Base-by-base conservation (phyloP, 2,329 filamentous ascomycete species). In the Alternaria atra region DNA sequence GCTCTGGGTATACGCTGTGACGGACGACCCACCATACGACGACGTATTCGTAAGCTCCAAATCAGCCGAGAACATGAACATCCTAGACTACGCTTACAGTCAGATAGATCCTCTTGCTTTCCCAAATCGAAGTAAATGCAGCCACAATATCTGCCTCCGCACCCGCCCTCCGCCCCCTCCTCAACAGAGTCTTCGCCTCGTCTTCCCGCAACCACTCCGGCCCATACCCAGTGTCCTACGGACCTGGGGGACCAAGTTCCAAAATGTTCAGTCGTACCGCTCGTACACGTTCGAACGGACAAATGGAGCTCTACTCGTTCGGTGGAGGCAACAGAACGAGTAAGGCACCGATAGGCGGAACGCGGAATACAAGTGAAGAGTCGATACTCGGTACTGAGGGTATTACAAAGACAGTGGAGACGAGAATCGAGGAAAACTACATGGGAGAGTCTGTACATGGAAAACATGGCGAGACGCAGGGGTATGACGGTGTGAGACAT, bases 91-190 rank as follows among this genome's bases (percentile, higher is more conserved):
- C 20, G 20, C 20, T 46, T 29, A 42, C 8, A 25, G 12, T 29
- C 4, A 23, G 27, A 29, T 53, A 71, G 65, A 66, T 72, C 30
- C 65, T 71, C 20, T 57, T 81, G n/a, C 81, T 80, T 76, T 78
- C 77, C 61, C 76, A 77, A 58, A 73, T 81, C 51, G 80, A 82
- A 61, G 73, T 81, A n/a, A 78, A 78, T 58, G 66, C 80, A 17
- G 80, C 79, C 5, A 80, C 81, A 50, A 68, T 80, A 2, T 79
- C 80, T 6, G 76, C 80, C 3, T 80, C 75, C 1, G 68, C 80
- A 0, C 79, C 79, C 4, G 70, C 78, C 1, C 72, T 82, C 17
- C 73, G 74, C 6, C 78, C 79, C 2, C 67, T 80, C 20, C 74
- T 80, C 61, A 63, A 55, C 10, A 58, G 46, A 32, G 59, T 57